Base-by-base conservation (phyloP, 805 yeast species). In the Yarrowia sp. region DNA sequence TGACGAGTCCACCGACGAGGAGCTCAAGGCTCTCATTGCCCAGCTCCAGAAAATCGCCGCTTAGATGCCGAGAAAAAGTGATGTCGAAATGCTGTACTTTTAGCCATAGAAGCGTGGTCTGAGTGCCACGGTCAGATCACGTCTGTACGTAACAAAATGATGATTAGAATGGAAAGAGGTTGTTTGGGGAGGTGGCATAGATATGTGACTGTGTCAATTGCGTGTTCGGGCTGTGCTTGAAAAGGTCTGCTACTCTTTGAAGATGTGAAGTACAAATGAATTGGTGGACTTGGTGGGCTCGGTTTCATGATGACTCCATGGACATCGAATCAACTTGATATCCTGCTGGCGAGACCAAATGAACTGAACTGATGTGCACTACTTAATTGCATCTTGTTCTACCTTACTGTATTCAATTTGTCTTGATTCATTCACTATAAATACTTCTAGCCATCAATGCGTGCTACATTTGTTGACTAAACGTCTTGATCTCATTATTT, bases 1-100 rank as follows among this genome's bases (percentile, higher is more conserved):
- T n/a, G 56, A 48, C 15, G 67, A 63, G 48, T 63, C 67, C 8
- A 15, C 67, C 40, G 67, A 63, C 16, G 67, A 63, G 46, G 67
- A 63, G 56, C 67, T 63, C 38, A 36, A 36, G 32, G 56, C 55
- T 10, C 56, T 63, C 45, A 40, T 63, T 48, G 48, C 45, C 36
- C 56, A 48, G 56, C 67, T 63, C 40, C 67, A 63, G 56, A 63
- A 63, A 40, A 41, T 63, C 19, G 48, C 67, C 45, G 55, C 12
- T 16, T 63, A 49, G 26, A 15, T 32, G 42, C 9, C 12, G 36
- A 32, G 52, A 32, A 26, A 26, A 26, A 26, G 32, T 26, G 26
- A 22, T 32, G 42, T n/a, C 12, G 36, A 32, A 36, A 15, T 38
- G 40, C 42, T 52, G 56, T 52, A 52, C 56, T 52, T 35, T 35